A percentile compares a stretch with the other conserved stretches of the same genome.
These are phyloP conservation scores for Erysiphe neolycopersici DNA, from an alignment of 2,329 filamentous ascomycete species.

Conservation along the genomic window DNA sequence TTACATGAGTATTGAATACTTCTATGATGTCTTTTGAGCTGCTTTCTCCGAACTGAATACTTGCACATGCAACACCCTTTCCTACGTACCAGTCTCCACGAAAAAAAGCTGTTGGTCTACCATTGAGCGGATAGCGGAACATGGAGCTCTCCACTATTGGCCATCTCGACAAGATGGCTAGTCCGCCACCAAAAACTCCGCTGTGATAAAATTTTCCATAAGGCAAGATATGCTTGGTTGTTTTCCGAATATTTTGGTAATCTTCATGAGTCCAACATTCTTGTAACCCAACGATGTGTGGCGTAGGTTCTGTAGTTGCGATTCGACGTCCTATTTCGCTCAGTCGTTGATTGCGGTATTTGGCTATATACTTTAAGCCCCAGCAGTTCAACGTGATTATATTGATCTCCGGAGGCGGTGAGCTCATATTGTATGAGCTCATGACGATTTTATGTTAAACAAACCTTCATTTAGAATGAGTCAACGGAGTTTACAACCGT, in stretches of 20 bases:
- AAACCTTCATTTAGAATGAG: no score
- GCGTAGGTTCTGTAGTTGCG: conserved; percentile 35
- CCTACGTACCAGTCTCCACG: conserved; percentile 92
- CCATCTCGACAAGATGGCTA: conserved; percentile 77
- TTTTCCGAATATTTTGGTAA: conserved; percentile 49
- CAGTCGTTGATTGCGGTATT: conserved; percentile 51
- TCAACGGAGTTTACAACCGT: no score
- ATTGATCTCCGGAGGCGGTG: conserved; percentile 32
- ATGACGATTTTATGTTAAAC: not conserved
- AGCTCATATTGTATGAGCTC: not conserved
- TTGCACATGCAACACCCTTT: conserved; percentile 70
- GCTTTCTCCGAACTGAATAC: conserved; percentile 41
- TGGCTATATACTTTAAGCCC: conserved; percentile 73
- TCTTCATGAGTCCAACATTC: conserved; percentile 83
- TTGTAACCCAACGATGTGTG: conserved; percentile 77
- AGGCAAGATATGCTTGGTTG: conserved; percentile 49
- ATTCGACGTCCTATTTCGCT: conserved; percentile 63
- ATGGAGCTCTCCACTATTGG: conserved; percentile 76
- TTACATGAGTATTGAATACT: conserved; percentile 75
- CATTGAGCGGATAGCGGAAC: conserved; percentile 72
- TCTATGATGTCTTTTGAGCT: conserved; percentile 40
- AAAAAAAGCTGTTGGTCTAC: conserved; percentile 78
- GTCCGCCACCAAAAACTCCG: conserved; percentile 67
- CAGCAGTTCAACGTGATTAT: conserved; percentile 88
- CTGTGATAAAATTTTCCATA: conserved; percentile 83